phyloP scores from a whole-genome alignment of 106 monocot species.

The Amphibolis antarctica region DNA sequence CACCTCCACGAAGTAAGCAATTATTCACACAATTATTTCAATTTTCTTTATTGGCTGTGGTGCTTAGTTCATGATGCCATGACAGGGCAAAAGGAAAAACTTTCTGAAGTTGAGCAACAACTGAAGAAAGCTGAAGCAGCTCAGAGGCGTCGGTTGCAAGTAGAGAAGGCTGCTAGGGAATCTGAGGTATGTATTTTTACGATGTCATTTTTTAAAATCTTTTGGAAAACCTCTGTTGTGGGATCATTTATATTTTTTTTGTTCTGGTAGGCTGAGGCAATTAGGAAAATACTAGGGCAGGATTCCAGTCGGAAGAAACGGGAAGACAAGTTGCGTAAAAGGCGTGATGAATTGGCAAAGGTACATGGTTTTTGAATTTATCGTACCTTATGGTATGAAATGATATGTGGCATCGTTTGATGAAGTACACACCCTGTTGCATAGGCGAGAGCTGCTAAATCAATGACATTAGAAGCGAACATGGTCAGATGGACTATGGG shows the following conservation, averaged over 20 bases:
- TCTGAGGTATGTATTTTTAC: conserved; percentile 36
- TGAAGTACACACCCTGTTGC: not conserved
- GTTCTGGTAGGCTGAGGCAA: conserved; percentile 67
- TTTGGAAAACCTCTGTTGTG: not conserved
- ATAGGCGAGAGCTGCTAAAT: conserved; percentile 61
- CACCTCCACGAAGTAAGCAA: conserved; percentile 60
- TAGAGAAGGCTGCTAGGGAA: conserved; percentile 77
- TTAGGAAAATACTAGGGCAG: conserved; percentile 85
- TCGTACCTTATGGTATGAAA: not conserved
- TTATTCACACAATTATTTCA: not conserved
- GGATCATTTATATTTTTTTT: not conserved
- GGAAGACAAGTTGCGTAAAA: conserved; percentile 68
- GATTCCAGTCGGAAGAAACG: conserved; percentile 76
- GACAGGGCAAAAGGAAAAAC: conserved; percentile 81
- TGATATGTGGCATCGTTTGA: not conserved
- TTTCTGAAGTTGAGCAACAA: conserved; percentile 82
- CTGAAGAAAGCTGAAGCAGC: conserved; percentile 87
- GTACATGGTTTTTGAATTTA: conserved; percentile 8
- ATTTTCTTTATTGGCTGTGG: not conserved
- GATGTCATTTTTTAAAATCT: not conserved
- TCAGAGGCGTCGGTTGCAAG: conserved; percentile 84
- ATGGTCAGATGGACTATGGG: conserved; percentile 54
- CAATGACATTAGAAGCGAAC: conserved; percentile 21
- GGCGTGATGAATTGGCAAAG: conserved; percentile 60
- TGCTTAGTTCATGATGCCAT: not conserved